Evolutionary conservation across 129 eudicot genomes (phyloP).

Genomic region (Arctium lappa): DNA sequence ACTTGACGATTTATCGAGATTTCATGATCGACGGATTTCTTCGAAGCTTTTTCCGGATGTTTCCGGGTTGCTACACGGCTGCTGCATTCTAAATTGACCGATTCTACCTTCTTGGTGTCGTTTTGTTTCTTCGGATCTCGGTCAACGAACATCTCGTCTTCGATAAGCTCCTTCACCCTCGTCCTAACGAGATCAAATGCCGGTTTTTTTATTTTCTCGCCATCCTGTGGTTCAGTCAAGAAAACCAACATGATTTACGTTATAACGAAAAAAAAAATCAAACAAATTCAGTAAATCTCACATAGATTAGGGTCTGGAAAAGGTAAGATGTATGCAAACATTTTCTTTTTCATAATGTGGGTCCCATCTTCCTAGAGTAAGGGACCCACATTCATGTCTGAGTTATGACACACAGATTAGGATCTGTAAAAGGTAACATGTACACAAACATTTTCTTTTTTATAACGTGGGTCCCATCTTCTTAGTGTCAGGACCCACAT

Average conservation of each 20-base stretch:
- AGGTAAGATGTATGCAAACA: too few relatives aligned
- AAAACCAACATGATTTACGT: constrained; percentile 8
- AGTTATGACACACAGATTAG: too few relatives aligned
- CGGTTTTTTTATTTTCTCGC: constrained; percentile 27
- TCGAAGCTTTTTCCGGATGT: constrained; percentile 25
- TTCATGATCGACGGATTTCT: constrained; percentile 44
- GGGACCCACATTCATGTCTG: not conserved
- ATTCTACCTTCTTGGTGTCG: constrained; percentile 20
- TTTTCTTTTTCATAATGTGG: too few relatives aligned
- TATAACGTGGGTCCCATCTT: not conserved
- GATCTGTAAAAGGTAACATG: too few relatives aligned
- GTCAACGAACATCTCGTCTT: constrained; percentile 77
- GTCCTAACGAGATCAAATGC: constrained; percentile 40
- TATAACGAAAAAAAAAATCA: not conserved
- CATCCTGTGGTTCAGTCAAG: constrained; percentile 35
- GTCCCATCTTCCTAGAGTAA: too few relatives aligned
- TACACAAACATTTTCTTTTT: too few relatives aligned
- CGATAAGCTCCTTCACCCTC: constrained; percentile 90
- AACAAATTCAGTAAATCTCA: not conserved
- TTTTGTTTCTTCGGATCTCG: constrained; percentile 37
- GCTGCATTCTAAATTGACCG: constrained; percentile 5
- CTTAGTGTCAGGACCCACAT: not conserved
- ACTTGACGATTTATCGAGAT: constrained; percentile 25
- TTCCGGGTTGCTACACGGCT: constrained; percentile 30
- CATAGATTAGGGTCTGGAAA: too few relatives aligned